These are phyloP conservation scores for Dalbergia cochinchinensis DNA, from an alignment of 306 rosid genomes.

Conservation along the genomic window DNA sequence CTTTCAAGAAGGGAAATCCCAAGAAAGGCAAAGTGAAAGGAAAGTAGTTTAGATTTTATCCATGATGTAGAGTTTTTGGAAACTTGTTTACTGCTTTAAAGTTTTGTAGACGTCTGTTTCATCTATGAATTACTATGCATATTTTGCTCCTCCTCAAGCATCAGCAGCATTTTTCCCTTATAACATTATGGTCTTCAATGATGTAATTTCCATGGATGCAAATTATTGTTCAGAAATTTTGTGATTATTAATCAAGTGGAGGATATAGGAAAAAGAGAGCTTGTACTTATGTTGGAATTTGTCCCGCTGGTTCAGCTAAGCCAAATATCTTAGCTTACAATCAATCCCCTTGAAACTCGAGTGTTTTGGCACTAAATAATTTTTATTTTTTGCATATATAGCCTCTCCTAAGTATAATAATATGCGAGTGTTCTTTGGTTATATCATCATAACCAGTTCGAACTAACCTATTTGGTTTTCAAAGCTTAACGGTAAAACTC, in stretches of 20 bases:
- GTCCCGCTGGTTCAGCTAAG: not conserved
- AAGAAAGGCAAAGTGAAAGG: constrained; percentile 69
- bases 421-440: not conserved
- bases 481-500: not conserved
- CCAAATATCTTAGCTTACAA: too few relatives aligned
- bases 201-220: not conserved
- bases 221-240: too few relatives aligned
- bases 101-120: constrained; percentile 44
- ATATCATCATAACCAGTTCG: not conserved
- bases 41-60: constrained; percentile 43
- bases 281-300: not conserved
- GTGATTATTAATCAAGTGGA: not conserved
- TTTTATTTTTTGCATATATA: too few relatives aligned
- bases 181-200: too few relatives aligned
- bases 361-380: too few relatives aligned
- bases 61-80: constrained; percentile 34
- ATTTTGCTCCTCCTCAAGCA: too few relatives aligned
- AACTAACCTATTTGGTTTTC: not conserved
- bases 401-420: not conserved
- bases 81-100: constrained; percentile 34
- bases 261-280: not conserved
- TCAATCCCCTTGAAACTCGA: too few relatives aligned
- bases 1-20: constrained; percentile 65
- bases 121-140: not conserved
- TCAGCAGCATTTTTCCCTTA: too few relatives aligned